These are phyloP conservation scores for Cyphellophora europaea DNA, from an alignment of 2,329 filamentous ascomycete genomes.

Conservation along the genomic window DNA sequence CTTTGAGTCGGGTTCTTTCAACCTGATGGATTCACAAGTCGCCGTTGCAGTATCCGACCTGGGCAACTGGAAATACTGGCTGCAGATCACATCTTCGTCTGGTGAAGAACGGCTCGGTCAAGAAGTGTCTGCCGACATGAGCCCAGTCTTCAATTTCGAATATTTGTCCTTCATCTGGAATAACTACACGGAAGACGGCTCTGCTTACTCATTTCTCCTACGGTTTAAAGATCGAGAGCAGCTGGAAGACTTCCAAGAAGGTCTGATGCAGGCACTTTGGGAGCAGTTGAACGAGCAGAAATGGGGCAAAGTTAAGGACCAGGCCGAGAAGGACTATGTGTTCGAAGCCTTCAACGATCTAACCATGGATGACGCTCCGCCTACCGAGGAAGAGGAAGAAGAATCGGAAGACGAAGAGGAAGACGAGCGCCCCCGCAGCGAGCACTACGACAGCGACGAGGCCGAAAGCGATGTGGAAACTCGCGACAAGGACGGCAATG, in stretches of 20 bases:
- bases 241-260: constrained; percentile 82
- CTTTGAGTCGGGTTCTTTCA: constrained; percentile 75
- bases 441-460: constrained; percentile 66
- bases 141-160: constrained; percentile 98
- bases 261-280: constrained; percentile 91
- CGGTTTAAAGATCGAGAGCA: constrained; percentile 78
- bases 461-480: constrained; percentile 68
- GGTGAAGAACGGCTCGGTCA: constrained; percentile 81
- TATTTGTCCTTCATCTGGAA: constrained; percentile 99
- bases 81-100: constrained; percentile 65
- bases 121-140: constrained; percentile 78
- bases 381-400: constrained; percentile 45
- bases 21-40: constrained; percentile 66
- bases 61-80: constrained; percentile 90
- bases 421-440: constrained; percentile 58
- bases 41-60: constrained; percentile 74
- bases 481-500: constrained; percentile 63
- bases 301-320: constrained; percentile 86
- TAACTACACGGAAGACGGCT: constrained; percentile 79
- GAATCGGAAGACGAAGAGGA: constrained; percentile 54
- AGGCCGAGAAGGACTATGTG: constrained; percentile 79
- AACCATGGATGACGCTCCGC: constrained; percentile 71
- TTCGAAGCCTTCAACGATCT: constrained; percentile 92
- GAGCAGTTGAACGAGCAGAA: constrained; percentile 91
- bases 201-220: constrained; percentile 89